Conservation (phyloP, 495 filamentous ascomycete genomes). For the Talaromyces trachyspermus region DNA sequence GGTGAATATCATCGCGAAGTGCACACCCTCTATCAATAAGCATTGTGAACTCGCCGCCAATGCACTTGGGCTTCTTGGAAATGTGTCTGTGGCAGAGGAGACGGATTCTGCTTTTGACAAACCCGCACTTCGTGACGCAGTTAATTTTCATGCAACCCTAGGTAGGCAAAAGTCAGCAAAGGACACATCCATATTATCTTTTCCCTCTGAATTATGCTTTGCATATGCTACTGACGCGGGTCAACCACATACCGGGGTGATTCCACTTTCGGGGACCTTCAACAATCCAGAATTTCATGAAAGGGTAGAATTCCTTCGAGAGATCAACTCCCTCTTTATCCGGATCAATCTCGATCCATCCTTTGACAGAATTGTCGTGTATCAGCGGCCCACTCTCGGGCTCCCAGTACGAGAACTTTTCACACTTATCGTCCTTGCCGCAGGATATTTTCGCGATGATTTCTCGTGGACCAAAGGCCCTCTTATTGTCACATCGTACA, state of each 20-base stretch:
- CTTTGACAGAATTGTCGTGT: neutral
- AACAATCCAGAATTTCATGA: neutral
- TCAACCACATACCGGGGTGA: neutral
- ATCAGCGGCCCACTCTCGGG: neutral
- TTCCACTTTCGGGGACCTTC: neutral
- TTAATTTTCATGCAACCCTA: slow-evolving; percentile 1
- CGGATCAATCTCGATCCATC: neutral
- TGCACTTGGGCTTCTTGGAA: neutral
- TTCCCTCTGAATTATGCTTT: too few relatives aligned
- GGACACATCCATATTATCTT: neutral
- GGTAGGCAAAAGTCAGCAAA: neutral
- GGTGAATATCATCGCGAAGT: neutral
- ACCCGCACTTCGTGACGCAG: neutral
- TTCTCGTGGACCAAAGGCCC: neutral
- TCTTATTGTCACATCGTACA: neutral
- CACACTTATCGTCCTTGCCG: neutral
- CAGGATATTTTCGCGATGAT: neutral
- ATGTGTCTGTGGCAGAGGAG: neutral
- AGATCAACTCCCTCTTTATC: neutral
- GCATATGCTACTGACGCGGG: too few relatives aligned
- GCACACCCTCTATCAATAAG: slow-evolving; percentile 1
- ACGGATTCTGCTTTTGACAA: neutral
- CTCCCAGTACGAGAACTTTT: neutral
- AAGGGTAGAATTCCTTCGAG: neutral
- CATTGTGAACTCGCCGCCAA: slow-evolving; percentile 1